Percentiles rank a stretch among this genome's conserved stretches.
Conservation (phyloP, 495 filamentous ascomycete genomes). For the Aspergillus kassunensis region DNA sequence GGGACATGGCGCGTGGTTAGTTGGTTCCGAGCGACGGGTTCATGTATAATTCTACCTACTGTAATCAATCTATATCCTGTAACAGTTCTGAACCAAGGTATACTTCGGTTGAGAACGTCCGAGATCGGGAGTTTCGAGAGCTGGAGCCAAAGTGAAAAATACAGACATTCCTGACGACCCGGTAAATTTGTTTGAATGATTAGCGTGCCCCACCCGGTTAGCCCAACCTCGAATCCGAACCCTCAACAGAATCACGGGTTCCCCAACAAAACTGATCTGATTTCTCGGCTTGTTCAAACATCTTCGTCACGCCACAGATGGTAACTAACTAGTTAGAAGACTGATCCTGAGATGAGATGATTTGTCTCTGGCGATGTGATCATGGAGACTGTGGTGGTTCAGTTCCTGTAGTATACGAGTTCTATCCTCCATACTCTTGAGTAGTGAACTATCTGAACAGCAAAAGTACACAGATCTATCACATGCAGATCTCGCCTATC, state of each 20-base stretch:
- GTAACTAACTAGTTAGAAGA: too few relatives aligned
- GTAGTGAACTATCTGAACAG: neutral
- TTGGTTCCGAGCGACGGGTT: slow-evolving; percentile 49
- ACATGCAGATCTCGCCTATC: neutral
- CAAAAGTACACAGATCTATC: neutral
- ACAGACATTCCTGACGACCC: neutral
- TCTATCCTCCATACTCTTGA: too few relatives aligned
- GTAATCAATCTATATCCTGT: too few relatives aligned
- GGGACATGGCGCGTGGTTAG: slow-evolving; percentile 57
- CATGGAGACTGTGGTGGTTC: too few relatives aligned
- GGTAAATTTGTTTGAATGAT: neutral
- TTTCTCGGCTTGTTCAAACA: too few relatives aligned
- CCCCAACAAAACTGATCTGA: slow-evolving; percentile 17
- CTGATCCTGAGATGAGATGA: too few relatives aligned
- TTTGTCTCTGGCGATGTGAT: too few relatives aligned
- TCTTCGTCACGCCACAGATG: slow-evolving; percentile 7
- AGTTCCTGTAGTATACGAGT: too few relatives aligned
- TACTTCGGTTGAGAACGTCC: too few relatives aligned
- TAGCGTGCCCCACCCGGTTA: neutral
- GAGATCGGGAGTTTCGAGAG: too few relatives aligned
- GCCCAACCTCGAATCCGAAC: neutral
- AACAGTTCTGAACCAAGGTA: too few relatives aligned
- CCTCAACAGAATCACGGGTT: slow-evolving; percentile 8
- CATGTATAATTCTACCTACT: neutral
- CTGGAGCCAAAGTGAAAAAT: neutral